Base-by-base conservation (phyloP, 2,329 filamentous ascomycete genomes). In the Clonostachys sp. region DNA sequence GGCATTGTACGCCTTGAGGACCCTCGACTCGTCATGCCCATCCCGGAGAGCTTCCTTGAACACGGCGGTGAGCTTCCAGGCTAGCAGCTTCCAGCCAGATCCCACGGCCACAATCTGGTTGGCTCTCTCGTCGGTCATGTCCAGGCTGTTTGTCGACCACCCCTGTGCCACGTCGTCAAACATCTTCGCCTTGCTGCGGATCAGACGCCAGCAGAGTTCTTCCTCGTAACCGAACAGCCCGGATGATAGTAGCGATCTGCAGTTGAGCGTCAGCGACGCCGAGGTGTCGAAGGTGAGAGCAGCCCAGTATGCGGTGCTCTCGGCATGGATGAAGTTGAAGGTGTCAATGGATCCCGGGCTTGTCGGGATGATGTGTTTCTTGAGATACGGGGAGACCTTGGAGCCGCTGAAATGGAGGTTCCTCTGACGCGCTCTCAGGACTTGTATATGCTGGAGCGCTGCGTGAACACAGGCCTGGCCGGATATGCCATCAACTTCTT, bases 261-360 rank as follows among this genome's bases (percentile, higher is more conserved):
- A 66, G 30, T 70, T 70, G n/a, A 71, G 57, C 1, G 66, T 70
- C 5, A 72, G 47, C 1, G 68, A 70, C 1, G 63, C 63, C 0
- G 66, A 70, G 0, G 68, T 72, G 36, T 72, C 68, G 33, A 70
- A 71, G 0, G 64, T 68, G 8, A 72, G 47, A 4, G 68, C 68
- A 1, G 65, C 65, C 68, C 68, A 72, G 48, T 70, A 71, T 0
- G 62, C 64, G 12, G 60, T 65, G 45, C 61, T 70, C 50, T 72
- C 68, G 2, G 62, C 56, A 6, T 57, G 58, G 8, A 72, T 59
- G 39, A 68, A 70, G 17, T 59, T 57, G 1, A 59, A 56, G 2
- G 60, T 61, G 9, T 53, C 53, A 3, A 64, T 55, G 0, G 61
- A 57, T 18, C 57, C 52, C 3, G 61, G 56, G 3, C 57, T 58